phyloP scores from a whole-genome alignment of 169 alveolate genomes.

The Cryptosporidium canis region DNA sequence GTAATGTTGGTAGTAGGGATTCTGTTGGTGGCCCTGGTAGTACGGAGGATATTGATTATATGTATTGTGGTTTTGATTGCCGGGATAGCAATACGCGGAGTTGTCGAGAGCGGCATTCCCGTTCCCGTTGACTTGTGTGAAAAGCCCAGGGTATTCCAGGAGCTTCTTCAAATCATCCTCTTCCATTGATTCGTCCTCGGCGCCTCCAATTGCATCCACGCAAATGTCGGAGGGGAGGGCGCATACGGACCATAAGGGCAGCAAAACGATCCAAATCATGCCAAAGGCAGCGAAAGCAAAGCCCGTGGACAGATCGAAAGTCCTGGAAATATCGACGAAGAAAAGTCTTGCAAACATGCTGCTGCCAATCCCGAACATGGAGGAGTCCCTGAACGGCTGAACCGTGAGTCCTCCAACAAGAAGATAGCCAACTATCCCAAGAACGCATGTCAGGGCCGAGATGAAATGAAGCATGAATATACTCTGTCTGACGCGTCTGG shows the following conservation, averaged over 20 bases:
- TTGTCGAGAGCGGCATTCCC: neutral
- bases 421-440: conserved; percentile 64
- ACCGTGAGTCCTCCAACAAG: conserved; percentile 68
- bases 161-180: conserved; percentile 51
- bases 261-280: conserved; percentile 61
- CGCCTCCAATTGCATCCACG: conserved; percentile 34
- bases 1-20: conserved; percentile 60
- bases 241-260: conserved; percentile 70
- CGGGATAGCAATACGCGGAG: neutral
- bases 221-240: conserved; percentile 67
- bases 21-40: conserved; percentile 5
- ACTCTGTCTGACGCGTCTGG: conserved; percentile 72
- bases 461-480: conserved; percentile 64
- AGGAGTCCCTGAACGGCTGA: conserved; percentile 66
- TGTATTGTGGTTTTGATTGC: neutral
- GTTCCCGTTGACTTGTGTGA: neutral
- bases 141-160: neutral
- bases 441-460: conserved; percentile 58
- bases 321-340: conserved; percentile 63
- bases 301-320: conserved; percentile 70
- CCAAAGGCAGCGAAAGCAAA: conserved; percentile 73
- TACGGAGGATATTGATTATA: neutral
- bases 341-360: conserved; percentile 60
- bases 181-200: conserved; percentile 17
- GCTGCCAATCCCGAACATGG: conserved; percentile 71